Evolutionary conservation across 352 stramenopile species (phyloP).

Genomic region (Pilasporangium apinafurcum): DNA sequence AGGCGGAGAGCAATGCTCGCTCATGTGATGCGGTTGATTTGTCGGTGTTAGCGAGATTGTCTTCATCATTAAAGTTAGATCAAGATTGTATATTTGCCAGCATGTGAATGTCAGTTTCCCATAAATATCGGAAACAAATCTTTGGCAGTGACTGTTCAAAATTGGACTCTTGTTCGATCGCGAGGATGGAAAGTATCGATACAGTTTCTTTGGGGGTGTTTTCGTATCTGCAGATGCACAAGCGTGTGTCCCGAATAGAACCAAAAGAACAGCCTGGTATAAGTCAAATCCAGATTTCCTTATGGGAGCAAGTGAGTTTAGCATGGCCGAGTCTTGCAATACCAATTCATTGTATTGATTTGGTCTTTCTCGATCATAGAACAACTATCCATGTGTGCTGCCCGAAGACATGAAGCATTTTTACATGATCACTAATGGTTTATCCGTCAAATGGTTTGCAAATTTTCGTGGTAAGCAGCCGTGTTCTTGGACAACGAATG

Average conservation of each 20-base stretch:
- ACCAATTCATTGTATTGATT: not conserved
- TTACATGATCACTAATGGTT: constrained; percentile 56
- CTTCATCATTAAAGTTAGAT: no score
- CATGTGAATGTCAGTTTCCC: no score
- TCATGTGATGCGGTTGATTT: constrained; percentile 47
- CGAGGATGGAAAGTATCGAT: constrained; percentile 19
- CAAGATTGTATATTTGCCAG: no score
- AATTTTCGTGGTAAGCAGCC: constrained; percentile 31
- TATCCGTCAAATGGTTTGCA: constrained; percentile 71
- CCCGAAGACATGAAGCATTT: constrained; percentile 67
- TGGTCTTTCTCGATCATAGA: constrained; percentile 12
- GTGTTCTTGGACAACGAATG: not conserved
- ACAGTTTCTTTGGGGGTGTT: constrained; percentile 67
- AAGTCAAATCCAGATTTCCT: constrained; percentile 31
- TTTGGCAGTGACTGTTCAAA: no score
- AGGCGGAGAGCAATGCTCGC: constrained; percentile 64
- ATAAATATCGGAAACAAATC: no score
- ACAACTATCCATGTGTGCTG: constrained; percentile 45
- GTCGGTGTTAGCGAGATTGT: not conserved
- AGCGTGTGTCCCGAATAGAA: constrained; percentile 45
- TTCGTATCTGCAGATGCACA: constrained; percentile 56
- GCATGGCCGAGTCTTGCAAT: no score
- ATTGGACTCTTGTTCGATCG: not conserved
- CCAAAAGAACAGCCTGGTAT: constrained; percentile 43
- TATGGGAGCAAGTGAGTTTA: constrained; percentile 58